Percentiles rank a stretch among this genome's conserved stretches.
Evolutionary conservation across 2,329 filamentous ascomycete genomes (phyloP).

Genomic region (Trichoderma polysporum): DNA sequence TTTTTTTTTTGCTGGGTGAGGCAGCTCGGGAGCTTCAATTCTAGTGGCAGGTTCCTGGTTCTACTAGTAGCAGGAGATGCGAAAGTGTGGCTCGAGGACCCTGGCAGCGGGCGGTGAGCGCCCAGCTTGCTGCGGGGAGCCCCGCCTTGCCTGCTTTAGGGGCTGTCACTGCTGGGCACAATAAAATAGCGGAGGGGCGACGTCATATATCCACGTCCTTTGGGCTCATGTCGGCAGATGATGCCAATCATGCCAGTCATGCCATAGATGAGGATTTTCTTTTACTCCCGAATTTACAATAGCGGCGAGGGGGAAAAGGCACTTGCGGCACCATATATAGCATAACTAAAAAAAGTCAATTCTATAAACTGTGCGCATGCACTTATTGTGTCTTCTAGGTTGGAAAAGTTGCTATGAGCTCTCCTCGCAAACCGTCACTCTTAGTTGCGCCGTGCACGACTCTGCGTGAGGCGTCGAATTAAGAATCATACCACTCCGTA

Average conservation of each 20-base stretch:
- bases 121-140: not conserved
- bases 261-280: constrained; percentile 2
- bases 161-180: not conserved
- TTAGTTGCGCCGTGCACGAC: constrained; percentile 7
- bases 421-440: not conserved
- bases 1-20: not conserved
- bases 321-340: no score
- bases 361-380: not conserved
- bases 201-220: constrained; percentile 1
- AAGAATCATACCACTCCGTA: not conserved
- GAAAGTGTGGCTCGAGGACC: not conserved
- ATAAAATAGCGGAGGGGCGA: not conserved
- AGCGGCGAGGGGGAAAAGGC: not conserved
- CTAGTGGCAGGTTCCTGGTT: not conserved
- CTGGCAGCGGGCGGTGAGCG: constrained; percentile 6
- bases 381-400: not conserved
- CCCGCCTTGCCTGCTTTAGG: not conserved
- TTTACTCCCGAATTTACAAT: not conserved
- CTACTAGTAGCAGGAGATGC: not conserved
- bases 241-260: not conserved
- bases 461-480: not conserved
- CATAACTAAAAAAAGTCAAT: not conserved
- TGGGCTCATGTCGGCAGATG: not conserved
- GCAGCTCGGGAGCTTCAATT: constrained; percentile 20
- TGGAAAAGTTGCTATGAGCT: not conserved